Conservation (phyloP, 495 filamentous ascomycete genomes). For the Hyaloscypha bicolor region DNA sequence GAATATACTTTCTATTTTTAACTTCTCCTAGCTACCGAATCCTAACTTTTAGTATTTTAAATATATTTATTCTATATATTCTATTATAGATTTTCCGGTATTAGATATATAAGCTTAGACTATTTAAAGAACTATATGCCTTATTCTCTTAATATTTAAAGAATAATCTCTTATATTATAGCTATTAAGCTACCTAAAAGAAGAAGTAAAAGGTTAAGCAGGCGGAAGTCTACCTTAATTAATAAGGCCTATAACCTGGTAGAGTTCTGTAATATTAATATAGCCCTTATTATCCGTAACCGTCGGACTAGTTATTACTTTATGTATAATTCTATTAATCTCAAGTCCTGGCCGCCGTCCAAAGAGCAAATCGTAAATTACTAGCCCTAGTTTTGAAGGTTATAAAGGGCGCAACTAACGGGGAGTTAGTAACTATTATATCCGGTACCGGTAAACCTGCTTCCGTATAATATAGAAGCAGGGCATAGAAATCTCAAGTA, state of each 20-base stretch:
- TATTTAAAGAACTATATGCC: background rate
- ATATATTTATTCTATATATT: background rate
- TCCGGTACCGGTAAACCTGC: conserved; percentile 17
- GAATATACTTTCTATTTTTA: background rate
- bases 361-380: no score
- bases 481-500: conserved; percentile 8
- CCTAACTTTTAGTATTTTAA: background rate
- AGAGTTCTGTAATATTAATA: background rate
- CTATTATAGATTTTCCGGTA: background rate
- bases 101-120: background rate
- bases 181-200: no score
- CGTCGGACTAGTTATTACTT: no score
- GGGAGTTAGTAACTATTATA: conserved; percentile 15
- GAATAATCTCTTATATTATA: background rate
- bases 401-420: conserved; percentile 6
- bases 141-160: background rate
- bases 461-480: conserved; percentile 18
- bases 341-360: conserved; percentile 13
- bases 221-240: background rate
- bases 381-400: conserved; percentile 6
- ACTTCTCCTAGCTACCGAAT: background rate
- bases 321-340: no score
- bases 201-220: no score
- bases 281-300: background rate
- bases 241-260: background rate